Evolutionary conservation across 495 filamentous ascomycete genomes (phyloP), one percentile per base, ranked within the genome.

Genomic region (Daldinia bambusicola): DNA sequence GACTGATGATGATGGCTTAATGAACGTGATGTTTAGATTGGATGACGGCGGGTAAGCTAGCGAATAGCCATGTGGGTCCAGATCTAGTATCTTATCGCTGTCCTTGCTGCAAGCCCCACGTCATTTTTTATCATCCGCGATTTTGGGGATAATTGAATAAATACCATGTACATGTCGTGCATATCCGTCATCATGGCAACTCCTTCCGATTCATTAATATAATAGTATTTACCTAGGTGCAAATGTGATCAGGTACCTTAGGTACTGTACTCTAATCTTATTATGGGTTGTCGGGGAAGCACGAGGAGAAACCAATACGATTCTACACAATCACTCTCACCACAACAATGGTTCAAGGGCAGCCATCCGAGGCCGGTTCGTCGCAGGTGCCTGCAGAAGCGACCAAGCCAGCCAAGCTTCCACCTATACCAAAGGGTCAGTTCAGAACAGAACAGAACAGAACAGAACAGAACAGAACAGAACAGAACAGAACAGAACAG

Each of bases 401-500:
- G 73, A 43, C 67, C 37, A 64, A 79, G 77, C 73, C 62, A 64
- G 51, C 62, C 20, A 88, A 87, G 61, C 78, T 85, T n/a, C 76
- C 82, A 18, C 67, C 71, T 18, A 74, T 88, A 12, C 84, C 85
- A 14, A 78, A 81, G 71, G 81, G 86, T 87, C 74, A 43, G 55
- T 13, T 36, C 31, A 1, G 18, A 52, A 8, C n/a, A n/a, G n/a
- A n/a, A n/a, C n/a, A n/a, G n/a, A n/a, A n/a, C n/a, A 10, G 34
- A 30, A 13, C 26, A 26, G 26, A 26, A 26, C 26, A 26, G n/a
- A n/a, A n/a, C n/a, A 10, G 34, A 30, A 13, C 26, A 26, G 26
- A 26, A 26, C 26, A 26, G 34, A 30, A 13, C 26, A 26, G 26
- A 26, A 26, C 26, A 10, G 34, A 30, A 13, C 26, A 26, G 26